Evolutionary conservation across 345 rosid species (phyloP).

Genomic region (Arabidopsis arenosa): DNA sequence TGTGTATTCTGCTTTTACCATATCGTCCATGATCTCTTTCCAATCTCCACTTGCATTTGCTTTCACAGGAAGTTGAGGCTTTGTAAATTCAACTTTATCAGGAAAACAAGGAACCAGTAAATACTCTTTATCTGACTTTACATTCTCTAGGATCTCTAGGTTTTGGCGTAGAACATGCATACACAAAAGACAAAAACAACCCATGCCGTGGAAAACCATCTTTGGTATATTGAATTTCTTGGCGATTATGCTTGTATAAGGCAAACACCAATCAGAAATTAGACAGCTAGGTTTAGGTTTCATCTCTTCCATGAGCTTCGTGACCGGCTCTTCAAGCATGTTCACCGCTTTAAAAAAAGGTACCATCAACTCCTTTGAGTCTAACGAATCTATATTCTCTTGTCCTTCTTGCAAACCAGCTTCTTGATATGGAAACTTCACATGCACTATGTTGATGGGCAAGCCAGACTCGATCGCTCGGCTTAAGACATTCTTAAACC

Average conservation of each 20-base stretch:
- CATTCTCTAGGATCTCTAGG: slow-evolving; percentile 15
- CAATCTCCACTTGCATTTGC: slow-evolving; percentile 24
- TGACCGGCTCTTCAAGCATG: slow-evolving; percentile 33
- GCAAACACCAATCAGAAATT: slow-evolving; percentile 52
- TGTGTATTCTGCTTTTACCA: slow-evolving; percentile 24
- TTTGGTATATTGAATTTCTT: slow-evolving; percentile 52
- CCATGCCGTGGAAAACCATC: slow-evolving; percentile 59
- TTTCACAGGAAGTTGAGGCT: slow-evolving; percentile 39
- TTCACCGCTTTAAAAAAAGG: slow-evolving; percentile 31
- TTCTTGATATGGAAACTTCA: slow-evolving; percentile 39
- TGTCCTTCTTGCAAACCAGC: slow-evolving; percentile 47
- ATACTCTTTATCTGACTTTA: slow-evolving; percentile 27
- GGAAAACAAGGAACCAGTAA: slow-evolving; percentile 50
- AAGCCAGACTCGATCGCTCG: slow-evolving; percentile 44
- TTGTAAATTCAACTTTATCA: slow-evolving; percentile 49
- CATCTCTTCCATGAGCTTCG: slow-evolving; percentile 45
- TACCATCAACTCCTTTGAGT: not conserved
- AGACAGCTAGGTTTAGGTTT: slow-evolving; percentile 53
- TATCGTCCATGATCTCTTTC: slow-evolving; percentile 20
- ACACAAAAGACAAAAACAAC: slow-evolving; percentile 49
- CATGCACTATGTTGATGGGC: slow-evolving; percentile 26
- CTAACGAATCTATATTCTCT: slow-evolving; percentile 40
- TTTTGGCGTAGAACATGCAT: slow-evolving; percentile 1
- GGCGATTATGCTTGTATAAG: slow-evolving; percentile 49
- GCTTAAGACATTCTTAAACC: slow-evolving; percentile 31